phyloP scores from a whole-genome alignment of 345 rosid species.

The thale cress (Arabidopsis thaliana) region DNA sequence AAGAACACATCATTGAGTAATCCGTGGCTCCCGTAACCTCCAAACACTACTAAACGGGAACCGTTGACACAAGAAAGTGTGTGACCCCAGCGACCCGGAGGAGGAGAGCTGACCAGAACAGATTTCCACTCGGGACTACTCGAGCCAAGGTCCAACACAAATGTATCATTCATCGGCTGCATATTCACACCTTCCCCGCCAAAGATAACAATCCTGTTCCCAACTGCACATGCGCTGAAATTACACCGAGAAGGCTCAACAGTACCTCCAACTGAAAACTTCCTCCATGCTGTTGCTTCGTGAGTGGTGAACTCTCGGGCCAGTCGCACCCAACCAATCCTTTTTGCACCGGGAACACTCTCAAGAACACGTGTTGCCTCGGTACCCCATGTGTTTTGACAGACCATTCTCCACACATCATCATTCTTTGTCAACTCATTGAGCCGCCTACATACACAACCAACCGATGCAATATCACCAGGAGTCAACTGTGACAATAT shows the following conservation, averaged over 20 bases:
- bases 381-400: conserved; percentile 93
- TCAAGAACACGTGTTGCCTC: conserved; percentile 83
- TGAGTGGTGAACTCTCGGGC: conserved; percentile 90
- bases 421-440: conserved; percentile 77
- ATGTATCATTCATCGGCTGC: conserved; percentile 98
- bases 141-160: conserved; percentile 82
- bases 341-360: conserved; percentile 84
- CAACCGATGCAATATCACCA: conserved; percentile 85
- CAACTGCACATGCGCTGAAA: conserved; percentile 93
- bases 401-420: conserved; percentile 94
- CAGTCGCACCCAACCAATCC: conserved; percentile 85
- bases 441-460: conserved; percentile 72
- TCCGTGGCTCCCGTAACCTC: conserved; percentile 92
- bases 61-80: conserved; percentile 90
- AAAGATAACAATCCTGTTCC: conserved; percentile 86
- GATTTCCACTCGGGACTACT: conserved; percentile 88
- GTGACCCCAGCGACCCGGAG: conserved; percentile 98
- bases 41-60: conserved; percentile 86
- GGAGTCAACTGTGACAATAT: conserved; percentile 81
- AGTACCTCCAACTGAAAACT: conserved; percentile 85
- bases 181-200: conserved; percentile 95
- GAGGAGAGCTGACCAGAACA: conserved; percentile 91
- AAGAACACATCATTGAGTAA: conserved; percentile 87
- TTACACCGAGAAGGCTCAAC: conserved; percentile 95
- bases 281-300: conserved; percentile 93